Base-by-base conservation (phyloP, 169 alveolate genomes). In the Cryptosporidium bovis region DNA sequence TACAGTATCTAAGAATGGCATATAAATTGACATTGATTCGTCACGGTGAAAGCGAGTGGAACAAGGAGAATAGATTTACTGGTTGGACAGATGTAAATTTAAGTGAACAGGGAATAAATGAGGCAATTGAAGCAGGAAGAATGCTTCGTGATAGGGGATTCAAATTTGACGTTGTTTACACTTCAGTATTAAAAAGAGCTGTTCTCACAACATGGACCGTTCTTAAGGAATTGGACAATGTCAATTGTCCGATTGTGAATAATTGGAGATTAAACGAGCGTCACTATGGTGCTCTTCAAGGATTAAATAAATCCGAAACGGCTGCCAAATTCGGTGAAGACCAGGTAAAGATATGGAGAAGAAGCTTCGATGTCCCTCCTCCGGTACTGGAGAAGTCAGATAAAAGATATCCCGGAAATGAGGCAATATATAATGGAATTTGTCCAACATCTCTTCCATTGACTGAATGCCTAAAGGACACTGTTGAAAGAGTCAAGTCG, bases 81-180 rank as follows among this genome's bases (percentile, higher is more conserved):
- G 99, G 99, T 15, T 98, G 99, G 99, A 96, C 97, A 31, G 99
- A 98, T 91, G 98, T 97, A 15, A 95, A 95, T 44, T 94, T 98
- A 67, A 92, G 98, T 40, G 95, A 95, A 69, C 92, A 91, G 53
- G 99, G 99, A 58, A 90, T 94, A 60, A 87, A 94, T 71, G 99
- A 97, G 92, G 99, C 99, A 18, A 90, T 91, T 93, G 91, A 84
- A 36, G 92, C 68, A 56, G 99, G 98, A n/a, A 91, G 95, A 69
- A 85, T 94, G 46, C 82, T 98, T 51, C 93, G 93, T 82, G 94
- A 92, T 51, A 93, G 94, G 82, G 95, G 96, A 60, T 94, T 90
- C 82, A 69, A 87, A 51, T 97, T 98, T 83, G 99, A 98, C 85
- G 90, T 95, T 33, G 98, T 95, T 53, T 97, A 83, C 92, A 97